Conservation (phyloP, 2,329 filamentous ascomycete genomes). For the Paecilomyces sp. region DNA sequence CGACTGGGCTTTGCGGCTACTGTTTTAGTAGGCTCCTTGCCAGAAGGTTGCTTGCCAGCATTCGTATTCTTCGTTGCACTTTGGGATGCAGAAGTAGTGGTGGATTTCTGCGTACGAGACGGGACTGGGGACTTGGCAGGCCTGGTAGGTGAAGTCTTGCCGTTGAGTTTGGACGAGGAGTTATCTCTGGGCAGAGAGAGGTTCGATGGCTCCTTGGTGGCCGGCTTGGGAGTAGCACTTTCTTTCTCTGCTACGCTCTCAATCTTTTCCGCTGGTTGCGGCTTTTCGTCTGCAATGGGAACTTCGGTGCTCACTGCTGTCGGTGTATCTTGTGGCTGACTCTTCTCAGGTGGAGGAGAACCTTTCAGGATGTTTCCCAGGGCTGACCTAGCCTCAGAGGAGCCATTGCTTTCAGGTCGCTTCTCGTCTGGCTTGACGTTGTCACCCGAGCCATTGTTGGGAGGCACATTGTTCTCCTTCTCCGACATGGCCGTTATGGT, state of each 20-base stretch:
- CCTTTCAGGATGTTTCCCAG: not conserved
- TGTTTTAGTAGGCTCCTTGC: constrained; percentile 21
- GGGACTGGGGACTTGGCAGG: constrained; percentile 13
- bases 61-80: constrained; percentile 15
- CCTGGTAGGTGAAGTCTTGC: constrained; percentile 13
- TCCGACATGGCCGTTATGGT: constrained; percentile 12
- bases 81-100: constrained; percentile 9
- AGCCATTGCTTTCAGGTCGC: not conserved
- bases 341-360: not conserved
- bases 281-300: not conserved
- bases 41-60: constrained; percentile 21
- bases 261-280: constrained; percentile 5
- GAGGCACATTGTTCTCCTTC: constrained; percentile 19
- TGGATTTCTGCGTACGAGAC: constrained; percentile 13
- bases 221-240: constrained; percentile 12
- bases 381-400: not conserved
- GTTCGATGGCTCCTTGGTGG: constrained; percentile 25
- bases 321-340: not conserved
- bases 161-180: constrained; percentile 10
- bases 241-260: constrained; percentile 11
- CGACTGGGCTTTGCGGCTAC: constrained; percentile 24
- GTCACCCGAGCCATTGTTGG: constrained; percentile 14
- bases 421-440: constrained; percentile 4
- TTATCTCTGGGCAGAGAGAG: constrained; percentile 20
- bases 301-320: not conserved